These are phyloP conservation scores for Acorus calamus DNA, from an alignment of 106 monocot genomes.

Conservation along the genomic window DNA sequence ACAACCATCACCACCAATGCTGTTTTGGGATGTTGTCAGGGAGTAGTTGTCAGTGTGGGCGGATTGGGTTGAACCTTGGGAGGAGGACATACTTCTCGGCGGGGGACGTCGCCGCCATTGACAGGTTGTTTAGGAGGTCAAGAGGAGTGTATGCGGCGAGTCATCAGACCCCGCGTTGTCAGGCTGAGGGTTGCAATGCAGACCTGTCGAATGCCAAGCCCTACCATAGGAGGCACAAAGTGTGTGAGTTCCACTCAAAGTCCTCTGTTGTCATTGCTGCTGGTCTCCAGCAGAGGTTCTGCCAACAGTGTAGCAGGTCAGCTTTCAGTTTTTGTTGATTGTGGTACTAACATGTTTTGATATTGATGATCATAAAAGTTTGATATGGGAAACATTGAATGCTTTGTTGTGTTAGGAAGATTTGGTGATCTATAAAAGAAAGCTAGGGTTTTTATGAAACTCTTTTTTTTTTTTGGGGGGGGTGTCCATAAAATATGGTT, in stretches of 20 bases:
- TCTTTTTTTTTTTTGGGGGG: too few species aligned
- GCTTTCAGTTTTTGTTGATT: too few species aligned
- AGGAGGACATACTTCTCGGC: constrained; percentile 31
- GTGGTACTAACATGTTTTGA: too few species aligned
- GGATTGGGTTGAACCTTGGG: constrained; percentile 35
- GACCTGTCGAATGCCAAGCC: constrained; percentile 41
- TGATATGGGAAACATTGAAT: too few species aligned
- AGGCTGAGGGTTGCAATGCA: constrained; percentile 41
- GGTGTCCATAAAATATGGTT: too few species aligned
- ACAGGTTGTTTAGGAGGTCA: constrained; percentile 17
- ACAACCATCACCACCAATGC: too few species aligned
- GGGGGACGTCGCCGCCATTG: constrained; percentile 18
- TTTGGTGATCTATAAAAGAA: too few species aligned
- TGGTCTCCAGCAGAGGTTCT: constrained; percentile 46
- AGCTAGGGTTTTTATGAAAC: too few species aligned
- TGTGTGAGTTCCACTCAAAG: constrained; percentile 53
- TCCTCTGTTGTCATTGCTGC: constrained; percentile 28
- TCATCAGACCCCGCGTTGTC: constrained; percentile 19
- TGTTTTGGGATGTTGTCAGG: too few species aligned
- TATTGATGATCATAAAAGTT: too few species aligned
- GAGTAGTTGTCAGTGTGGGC: background rate
- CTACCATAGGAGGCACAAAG: constrained; percentile 46
- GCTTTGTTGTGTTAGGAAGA: too few species aligned
- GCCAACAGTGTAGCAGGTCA: constrained; percentile 5
- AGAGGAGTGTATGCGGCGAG: constrained; percentile 18